Percentiles rank a stretch among this genome's conserved stretches.
phyloP scores from a whole-genome alignment of 495 filamentous ascomycete species.

The Aspergillus asperescens region DNA sequence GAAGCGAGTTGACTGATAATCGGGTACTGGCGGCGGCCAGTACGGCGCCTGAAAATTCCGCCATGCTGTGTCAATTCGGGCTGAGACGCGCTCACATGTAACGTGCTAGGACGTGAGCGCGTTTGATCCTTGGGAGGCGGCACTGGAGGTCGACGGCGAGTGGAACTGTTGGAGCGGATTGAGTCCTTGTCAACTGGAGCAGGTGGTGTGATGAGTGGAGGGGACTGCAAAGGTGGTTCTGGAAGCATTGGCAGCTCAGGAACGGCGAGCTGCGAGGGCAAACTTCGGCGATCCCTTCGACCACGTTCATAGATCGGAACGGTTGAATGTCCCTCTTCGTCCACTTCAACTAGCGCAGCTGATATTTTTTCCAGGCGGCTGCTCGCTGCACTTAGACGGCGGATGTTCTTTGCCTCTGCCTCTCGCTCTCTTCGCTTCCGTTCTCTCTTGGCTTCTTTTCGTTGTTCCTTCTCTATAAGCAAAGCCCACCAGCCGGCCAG shows the following conservation, averaged over 20 bases:
- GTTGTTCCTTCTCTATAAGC: constrained; percentile 90
- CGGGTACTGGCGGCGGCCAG: constrained; percentile 57
- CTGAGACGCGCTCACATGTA: constrained; percentile 73
- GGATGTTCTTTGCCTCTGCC: constrained; percentile 69
- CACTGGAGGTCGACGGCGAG: constrained; percentile 66
- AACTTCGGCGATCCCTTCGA: constrained; percentile 53
- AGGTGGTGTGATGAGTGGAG: constrained; percentile 42
- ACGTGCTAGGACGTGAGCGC: constrained; percentile 66
- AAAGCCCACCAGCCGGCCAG: constrained; percentile 96
- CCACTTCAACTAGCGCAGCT: constrained; percentile 64
- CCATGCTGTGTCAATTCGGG: constrained; percentile 56
- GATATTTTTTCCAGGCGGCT: constrained; percentile 76
- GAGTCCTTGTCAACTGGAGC: constrained; percentile 73
- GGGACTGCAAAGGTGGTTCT: constrained; percentile 46
- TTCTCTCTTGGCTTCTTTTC: constrained; percentile 79
- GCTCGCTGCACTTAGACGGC: constrained; percentile 80
- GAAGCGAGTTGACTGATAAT: constrained; percentile 74
- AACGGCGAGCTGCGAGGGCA: constrained; percentile 44
- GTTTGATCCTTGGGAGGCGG: constrained; percentile 81
- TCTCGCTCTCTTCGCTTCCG: constrained; percentile 81
- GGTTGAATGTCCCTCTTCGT: constrained; percentile 57
- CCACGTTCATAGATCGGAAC: constrained; percentile 40
- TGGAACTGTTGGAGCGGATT: constrained; percentile 63
- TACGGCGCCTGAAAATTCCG: constrained; percentile 50
- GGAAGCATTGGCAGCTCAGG: constrained; percentile 71